A percentile compares a stretch with the other conserved stretches of the same genome.
phyloP scores from a whole-genome alignment of 2,329 filamentous ascomycete genomes.

The Cladobotryum mycophilum region DNA sequence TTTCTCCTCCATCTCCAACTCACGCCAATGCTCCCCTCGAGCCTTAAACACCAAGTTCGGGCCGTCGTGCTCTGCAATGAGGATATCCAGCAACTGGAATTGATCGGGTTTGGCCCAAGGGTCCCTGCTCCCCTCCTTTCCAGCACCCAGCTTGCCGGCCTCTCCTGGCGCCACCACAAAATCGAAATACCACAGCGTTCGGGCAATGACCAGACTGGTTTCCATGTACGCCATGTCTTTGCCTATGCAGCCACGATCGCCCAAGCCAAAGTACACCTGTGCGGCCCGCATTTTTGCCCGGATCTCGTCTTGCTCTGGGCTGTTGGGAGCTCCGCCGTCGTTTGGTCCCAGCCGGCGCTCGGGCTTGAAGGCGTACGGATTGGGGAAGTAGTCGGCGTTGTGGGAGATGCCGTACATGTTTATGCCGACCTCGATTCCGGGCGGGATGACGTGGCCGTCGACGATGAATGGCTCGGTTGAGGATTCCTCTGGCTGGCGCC shows the following conservation, averaged over 20 bases:
- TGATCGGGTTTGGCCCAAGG: not conserved
- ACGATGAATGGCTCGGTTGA: not conserved
- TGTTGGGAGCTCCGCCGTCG: not conserved
- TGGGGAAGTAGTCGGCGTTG: conserved; percentile 1
- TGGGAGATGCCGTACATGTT: conserved; percentile 3
- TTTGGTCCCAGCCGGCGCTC: conserved; percentile 6
- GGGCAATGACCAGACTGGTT: not conserved
- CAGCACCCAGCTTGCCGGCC: not conserved
- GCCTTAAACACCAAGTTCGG: not conserved
- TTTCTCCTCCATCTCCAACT: not conserved
- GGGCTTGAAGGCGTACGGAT: conserved; percentile 1
- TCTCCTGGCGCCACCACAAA: not conserved
- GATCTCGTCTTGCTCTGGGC: not conserved
- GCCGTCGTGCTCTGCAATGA: not conserved
- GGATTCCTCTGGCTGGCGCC: conserved; percentile 1
- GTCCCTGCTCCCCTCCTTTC: not conserved
- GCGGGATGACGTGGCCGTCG: conserved; percentile 3
- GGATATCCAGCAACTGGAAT: not conserved
- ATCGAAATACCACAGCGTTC: not conserved
- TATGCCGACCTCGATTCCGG: conserved; percentile 1
- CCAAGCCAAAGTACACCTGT: not conserved
- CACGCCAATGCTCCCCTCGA: not conserved
- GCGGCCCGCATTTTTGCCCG: not conserved
- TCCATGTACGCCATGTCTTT: not conserved
- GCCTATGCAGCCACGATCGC: not conserved